A percentile compares a stretch with the other conserved stretches of the same genome.
These are phyloP conservation scores for Dryas integrifolia DNA, from an alignment of 331 rosid genomes.

Conservation along the genomic window DNA sequence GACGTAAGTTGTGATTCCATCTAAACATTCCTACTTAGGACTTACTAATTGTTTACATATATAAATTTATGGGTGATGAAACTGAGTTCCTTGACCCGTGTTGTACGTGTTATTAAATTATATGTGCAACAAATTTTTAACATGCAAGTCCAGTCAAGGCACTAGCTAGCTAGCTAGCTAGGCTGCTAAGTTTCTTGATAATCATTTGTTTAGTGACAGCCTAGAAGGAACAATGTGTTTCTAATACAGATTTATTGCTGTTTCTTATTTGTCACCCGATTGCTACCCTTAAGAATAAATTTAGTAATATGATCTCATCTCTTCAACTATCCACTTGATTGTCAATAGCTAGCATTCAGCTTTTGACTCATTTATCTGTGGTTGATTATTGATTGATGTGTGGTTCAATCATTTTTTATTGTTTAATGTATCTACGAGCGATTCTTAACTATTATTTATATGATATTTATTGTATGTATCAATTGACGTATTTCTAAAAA, in stretches of 20 bases:
- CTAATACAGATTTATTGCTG: not conserved
- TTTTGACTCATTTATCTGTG: too few species aligned
- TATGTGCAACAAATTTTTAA: not conserved
- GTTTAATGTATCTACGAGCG: not conserved
- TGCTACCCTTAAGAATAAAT: too few species aligned
- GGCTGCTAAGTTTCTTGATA: conserved; percentile 10
- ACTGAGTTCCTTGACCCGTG: conserved; percentile 26
- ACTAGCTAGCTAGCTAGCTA: not conserved
- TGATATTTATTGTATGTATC: not conserved
- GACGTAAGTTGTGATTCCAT: conserved; percentile 29
- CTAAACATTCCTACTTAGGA: not conserved
- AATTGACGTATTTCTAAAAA: too few species aligned
- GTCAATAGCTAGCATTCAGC: too few species aligned
- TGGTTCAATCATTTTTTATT: not conserved
- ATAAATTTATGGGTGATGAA: not conserved
- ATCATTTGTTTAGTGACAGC: conserved; percentile 10
- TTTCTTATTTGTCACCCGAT: not conserved
- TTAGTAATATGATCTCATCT: not conserved
- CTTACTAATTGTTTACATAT: not conserved
- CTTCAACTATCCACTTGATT: not conserved
- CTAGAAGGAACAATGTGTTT: not conserved
- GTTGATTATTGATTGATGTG: not conserved
- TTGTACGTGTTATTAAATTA: conserved; percentile 16
- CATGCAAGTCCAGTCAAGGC: conserved; percentile 32
- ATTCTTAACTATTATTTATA: not conserved